Evolutionary conservation across 169 alveolate genomes (phyloP).

Genomic region (Plasmodium berghei): DNA sequence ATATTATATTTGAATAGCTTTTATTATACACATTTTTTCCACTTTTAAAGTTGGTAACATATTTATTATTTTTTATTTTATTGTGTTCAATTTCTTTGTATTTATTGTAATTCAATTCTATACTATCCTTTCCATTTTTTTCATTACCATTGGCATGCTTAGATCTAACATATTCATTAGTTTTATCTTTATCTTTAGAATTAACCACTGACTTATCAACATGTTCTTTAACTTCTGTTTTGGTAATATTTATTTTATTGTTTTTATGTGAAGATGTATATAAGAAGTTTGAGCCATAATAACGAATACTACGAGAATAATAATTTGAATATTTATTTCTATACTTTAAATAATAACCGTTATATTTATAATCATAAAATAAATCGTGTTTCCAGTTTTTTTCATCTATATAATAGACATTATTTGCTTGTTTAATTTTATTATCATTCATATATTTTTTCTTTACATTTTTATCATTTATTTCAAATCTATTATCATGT

Average conservation of each 20-base stretch:
- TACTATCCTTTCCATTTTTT: neutral
- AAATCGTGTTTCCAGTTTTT: conserved; percentile 74
- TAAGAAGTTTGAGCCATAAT: conserved; percentile 14
- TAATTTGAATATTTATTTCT: conserved; percentile 7
- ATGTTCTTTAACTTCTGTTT: neutral
- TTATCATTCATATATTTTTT: conserved; percentile 23
- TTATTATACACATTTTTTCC: neutral
- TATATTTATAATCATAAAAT: conserved; percentile 65
- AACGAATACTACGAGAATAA: conserved; percentile 13
- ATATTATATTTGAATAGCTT: too few relatives aligned
- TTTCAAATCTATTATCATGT: conserved; percentile 74
- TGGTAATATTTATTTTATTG: conserved; percentile 25
- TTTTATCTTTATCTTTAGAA: neutral
- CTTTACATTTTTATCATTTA: conserved; percentile 12
- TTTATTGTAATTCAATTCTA: neutral
- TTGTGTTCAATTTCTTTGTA: neutral
- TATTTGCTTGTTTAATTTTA: conserved; percentile 10
- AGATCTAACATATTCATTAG: neutral
- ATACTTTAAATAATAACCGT: conserved; percentile 38
- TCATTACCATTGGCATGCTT: neutral
- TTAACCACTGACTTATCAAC: neutral
- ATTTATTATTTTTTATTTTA: neutral
- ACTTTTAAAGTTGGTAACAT: neutral
- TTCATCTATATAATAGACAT: conserved; percentile 23
- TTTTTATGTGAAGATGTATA: conserved; percentile 26